Conservation (phyloP, 2,329 filamentous ascomycete genomes). For the Periconia digitata region DNA sequence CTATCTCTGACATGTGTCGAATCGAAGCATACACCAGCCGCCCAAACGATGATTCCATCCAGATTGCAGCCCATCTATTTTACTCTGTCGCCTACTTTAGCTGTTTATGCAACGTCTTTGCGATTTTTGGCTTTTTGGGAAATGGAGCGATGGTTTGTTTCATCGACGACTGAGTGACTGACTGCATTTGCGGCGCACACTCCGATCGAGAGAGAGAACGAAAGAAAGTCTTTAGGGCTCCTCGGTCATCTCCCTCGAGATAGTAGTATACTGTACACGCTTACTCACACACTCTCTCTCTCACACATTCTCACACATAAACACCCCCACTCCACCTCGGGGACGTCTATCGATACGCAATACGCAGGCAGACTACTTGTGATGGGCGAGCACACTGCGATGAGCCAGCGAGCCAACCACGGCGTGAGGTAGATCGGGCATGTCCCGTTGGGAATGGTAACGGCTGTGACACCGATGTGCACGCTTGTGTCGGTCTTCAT, state of each 20-base stretch:
- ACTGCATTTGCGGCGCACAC: not conserved
- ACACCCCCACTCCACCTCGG: not conserved
- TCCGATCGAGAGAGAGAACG: not conserved
- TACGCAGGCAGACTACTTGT: slow-evolving; percentile 5
- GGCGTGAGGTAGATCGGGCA: slow-evolving; percentile 10
- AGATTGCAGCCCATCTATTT: no score
- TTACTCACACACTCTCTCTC: no score
- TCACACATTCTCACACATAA: no score
- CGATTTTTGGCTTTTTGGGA: no score
- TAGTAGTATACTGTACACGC: no score
- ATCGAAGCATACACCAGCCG: slow-evolving; percentile 27
- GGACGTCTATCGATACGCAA: slow-evolving; percentile 20
- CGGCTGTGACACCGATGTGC: slow-evolving; percentile 24
- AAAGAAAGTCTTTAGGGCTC: no score
- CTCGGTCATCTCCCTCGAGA: no score
- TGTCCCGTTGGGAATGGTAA: slow-evolving; percentile 14
- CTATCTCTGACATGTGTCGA: not conserved
- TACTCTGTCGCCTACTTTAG: no score
- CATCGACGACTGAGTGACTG: no score
- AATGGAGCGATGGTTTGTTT: no score
- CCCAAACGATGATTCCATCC: no score
- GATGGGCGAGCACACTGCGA: slow-evolving; percentile 13
- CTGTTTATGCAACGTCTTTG: no score
- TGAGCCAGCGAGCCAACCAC: slow-evolving; percentile 20
- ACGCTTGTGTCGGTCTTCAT: slow-evolving; percentile 38